phyloP scores from a whole-genome alignment of 352 stramenopile species.

The Phytophthora hybrid region DNA sequence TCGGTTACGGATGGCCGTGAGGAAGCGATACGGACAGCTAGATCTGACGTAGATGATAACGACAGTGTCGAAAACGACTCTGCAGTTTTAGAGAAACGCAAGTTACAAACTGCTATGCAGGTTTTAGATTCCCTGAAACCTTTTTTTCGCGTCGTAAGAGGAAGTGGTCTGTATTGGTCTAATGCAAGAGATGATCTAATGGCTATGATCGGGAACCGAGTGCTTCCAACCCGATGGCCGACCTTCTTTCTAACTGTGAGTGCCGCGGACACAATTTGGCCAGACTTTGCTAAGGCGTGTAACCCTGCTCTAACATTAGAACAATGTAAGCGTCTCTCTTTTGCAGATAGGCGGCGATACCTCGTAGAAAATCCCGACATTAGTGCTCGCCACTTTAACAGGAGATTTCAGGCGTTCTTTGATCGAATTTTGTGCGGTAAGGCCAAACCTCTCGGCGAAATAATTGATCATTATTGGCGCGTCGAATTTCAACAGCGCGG shows the following conservation, averaged over 20 bases:
- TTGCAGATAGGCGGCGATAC: background rate
- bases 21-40: background rate
- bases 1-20: background rate
- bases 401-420: conserved; percentile 35
- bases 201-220: background rate
- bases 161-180: background rate
- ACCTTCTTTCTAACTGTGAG: conserved; percentile 35
- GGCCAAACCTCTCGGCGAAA: conserved; percentile 16
- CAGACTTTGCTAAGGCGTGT: conserved; percentile 33
- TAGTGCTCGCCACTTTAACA: conserved; percentile 26
- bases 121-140: background rate
- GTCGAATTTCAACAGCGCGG: conserved; percentile 15
- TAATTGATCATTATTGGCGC: conserved; percentile 32
- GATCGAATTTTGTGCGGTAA: conserved; percentile 4
- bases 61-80: background rate
- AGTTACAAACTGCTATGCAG: background rate
- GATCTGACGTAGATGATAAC: background rate
- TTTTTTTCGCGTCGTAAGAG: conserved; percentile 1
- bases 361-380: conserved; percentile 17
- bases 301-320: conserved; percentile 11
- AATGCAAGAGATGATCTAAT: conserved; percentile 2
- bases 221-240: background rate
- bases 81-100: too few relatives aligned
- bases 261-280: conserved; percentile 31
- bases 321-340: background rate